These are phyloP conservation scores for Wickerhamomyces canadensis DNA, from an alignment of 805 yeast species.

Conservation along the genomic window DNA sequence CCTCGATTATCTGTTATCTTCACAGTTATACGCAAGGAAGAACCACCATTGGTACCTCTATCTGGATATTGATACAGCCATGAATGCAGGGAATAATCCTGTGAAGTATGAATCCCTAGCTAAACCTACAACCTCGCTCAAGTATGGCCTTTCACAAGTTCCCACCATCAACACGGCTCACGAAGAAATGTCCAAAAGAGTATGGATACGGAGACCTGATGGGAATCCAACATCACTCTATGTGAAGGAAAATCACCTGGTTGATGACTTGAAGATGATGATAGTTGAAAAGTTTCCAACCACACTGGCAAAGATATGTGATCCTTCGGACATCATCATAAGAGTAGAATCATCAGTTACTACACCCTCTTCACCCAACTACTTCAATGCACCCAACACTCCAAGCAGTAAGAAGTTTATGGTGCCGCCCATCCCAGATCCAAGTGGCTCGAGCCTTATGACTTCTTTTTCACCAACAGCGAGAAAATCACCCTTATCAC, in stretches of 20 bases:
- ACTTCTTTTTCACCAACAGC: background rate
- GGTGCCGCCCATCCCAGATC: constrained; percentile 1
- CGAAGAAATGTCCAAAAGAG: constrained; percentile 28
- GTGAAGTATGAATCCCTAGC: constrained; percentile 12
- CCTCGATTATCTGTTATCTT: no score
- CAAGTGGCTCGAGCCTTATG: background rate
- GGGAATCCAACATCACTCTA: constrained; percentile 66
- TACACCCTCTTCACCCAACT: constrained; percentile 5
- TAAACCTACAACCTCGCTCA: background rate
- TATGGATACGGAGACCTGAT: constrained; percentile 48
- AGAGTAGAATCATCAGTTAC: constrained; percentile 13
- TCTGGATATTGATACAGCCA: no score
- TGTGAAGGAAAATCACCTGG: constrained; percentile 55
- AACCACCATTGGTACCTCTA: no score
- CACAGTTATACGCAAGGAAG: no score
- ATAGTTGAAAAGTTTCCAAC: constrained; percentile 64
- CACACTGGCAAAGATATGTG: constrained; percentile 51
- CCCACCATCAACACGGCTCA: constrained; percentile 11
- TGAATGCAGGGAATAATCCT: background rate
- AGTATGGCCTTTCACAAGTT: constrained; percentile 7
- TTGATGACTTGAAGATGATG: constrained; percentile 76
- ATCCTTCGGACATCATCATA: constrained; percentile 62
- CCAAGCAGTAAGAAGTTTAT: constrained; percentile 8
- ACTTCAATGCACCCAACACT: constrained; percentile 8
- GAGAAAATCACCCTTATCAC: constrained; percentile 19